These are phyloP conservation scores for Bryoerythrophyllum caledonicum DNA, from an alignment of 225 moss, liverwort and hornwort genomes.

Conservation along the genomic window DNA sequence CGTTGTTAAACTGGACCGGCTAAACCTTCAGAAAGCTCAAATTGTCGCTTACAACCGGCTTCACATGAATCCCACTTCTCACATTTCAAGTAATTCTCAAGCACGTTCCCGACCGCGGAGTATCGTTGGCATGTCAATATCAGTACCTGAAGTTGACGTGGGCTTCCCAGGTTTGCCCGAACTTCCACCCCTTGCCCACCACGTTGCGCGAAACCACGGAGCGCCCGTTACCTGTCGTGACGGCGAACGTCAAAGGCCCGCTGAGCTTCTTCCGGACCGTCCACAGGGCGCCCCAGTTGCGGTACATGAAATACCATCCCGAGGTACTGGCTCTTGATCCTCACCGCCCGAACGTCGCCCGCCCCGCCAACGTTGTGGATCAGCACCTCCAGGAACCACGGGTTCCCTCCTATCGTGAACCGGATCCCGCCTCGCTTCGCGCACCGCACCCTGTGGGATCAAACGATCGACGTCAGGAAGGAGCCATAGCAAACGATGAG, in stretches of 20 bases:
- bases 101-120: too few relatives aligned
- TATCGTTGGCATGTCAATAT: too few relatives aligned
- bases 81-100: background rate
- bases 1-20: background rate
- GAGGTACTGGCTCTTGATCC: slow-evolving; percentile 1
- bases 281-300: slow-evolving; percentile 36
- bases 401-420: slow-evolving; percentile 38
- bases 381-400: slow-evolving; percentile 32
- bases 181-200: slow-evolving; percentile 20
- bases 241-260: slow-evolving; percentile 20
- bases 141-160: background rate
- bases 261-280: slow-evolving; percentile 11
- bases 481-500: too few relatives aligned
- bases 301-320: slow-evolving; percentile 16
- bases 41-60: slow-evolving; percentile 4
- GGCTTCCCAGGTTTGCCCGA: slow-evolving; percentile 40
- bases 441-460: slow-evolving; percentile 17
- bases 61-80: background rate
- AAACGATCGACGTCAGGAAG: background rate
- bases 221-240: slow-evolving; percentile 27
- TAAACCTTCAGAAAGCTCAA: slow-evolving; percentile 7
- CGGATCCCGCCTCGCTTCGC: slow-evolving; percentile 27
- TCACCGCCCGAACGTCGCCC: slow-evolving; percentile 16
- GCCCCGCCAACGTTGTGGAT: slow-evolving; percentile 37
- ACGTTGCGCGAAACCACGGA: background rate